Evolutionary conservation across 2,329 filamentous ascomycete genomes (phyloP), one percentile per base, ranked within the genome.

Genomic region (Penicillium sp.): DNA sequence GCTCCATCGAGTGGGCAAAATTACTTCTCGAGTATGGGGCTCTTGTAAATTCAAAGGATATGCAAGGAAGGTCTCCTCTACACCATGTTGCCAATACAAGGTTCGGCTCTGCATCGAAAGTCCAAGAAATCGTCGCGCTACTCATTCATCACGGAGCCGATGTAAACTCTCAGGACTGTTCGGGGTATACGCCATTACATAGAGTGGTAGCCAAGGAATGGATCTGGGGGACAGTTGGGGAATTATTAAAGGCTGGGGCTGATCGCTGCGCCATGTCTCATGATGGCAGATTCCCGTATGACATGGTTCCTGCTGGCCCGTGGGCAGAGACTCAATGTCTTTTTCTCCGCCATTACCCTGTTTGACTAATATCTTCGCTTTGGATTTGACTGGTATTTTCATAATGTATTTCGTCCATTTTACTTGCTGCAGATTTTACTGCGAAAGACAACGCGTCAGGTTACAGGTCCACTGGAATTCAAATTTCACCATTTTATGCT

Each of bases 71-170:
- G 31, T 27, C 42, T 29, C 33, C 55, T 29, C 47, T 57, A 14
- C 55, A 57, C 23, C 44, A 54, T 51, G 25, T 44, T 51, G 22
- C 47, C 18, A 51, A 57, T 22, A n/a, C 35, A 53, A 22, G 26
- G 14, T 49, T 20, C 42, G 41, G 9, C 18, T n/a, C 20, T 37
- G n/a, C 43, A 15, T 12, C 18, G 20, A 47, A 49, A 41, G 45
- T 45, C 22, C 26, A 43, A 31, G 44, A 54, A n/a, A 44, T 57
- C 7, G 43, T 51, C 40, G 23, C n/a, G 43, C 55, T 57, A 48
- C 47, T 57, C 47, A 51, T 57, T 40, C 47, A 41, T 14, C 18
- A 50, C 49, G 51, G 55, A 23, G 55, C 55, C n/a, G 48, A 57
- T 54, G 51, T 54, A 42, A 54, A 54, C 31, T 47, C 31, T 35